Conservation (phyloP, 108 stramenopile genomes). For the Cyclotella sp. region DNA sequence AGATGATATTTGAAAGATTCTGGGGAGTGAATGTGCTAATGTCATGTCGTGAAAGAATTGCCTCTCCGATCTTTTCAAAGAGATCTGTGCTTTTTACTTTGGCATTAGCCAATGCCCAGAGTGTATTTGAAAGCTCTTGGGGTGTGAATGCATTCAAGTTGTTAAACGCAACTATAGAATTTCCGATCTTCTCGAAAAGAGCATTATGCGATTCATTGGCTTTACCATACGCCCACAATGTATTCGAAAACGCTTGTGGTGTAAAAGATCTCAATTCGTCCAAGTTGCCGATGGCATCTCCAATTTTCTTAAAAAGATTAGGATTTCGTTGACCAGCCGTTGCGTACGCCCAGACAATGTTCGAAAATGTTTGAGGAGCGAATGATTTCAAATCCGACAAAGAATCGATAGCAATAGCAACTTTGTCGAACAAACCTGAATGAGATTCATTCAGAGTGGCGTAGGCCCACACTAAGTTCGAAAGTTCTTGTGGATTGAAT, state of each 20-base stretch:
- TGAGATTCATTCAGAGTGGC: constrained; percentile 2
- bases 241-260: constrained; percentile 19
- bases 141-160: background rate
- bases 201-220: background rate
- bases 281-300: background rate
- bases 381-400: background rate
- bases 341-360: constrained; percentile 27
- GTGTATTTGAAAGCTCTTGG: background rate
- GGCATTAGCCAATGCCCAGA: constrained; percentile 5
- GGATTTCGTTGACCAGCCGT: background rate
- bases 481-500: constrained; percentile 10
- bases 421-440: background rate
- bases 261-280: constrained; percentile 12
- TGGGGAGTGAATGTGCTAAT: constrained; percentile 24
- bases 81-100: background rate
- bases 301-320: constrained; percentile 14
- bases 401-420: background rate
- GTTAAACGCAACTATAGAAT: background rate
- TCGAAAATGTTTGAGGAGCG: background rate
- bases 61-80: constrained; percentile 1
- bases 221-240: constrained; percentile 22
- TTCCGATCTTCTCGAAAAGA: constrained; percentile 1
- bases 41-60: background rate
- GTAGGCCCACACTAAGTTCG: constrained; percentile 9
- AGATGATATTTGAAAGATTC: constrained; percentile 1